These are phyloP conservation scores for Leptographium galeiforme DNA, from an alignment of 2,329 filamentous ascomycete genomes.

Conservation along the genomic window DNA sequence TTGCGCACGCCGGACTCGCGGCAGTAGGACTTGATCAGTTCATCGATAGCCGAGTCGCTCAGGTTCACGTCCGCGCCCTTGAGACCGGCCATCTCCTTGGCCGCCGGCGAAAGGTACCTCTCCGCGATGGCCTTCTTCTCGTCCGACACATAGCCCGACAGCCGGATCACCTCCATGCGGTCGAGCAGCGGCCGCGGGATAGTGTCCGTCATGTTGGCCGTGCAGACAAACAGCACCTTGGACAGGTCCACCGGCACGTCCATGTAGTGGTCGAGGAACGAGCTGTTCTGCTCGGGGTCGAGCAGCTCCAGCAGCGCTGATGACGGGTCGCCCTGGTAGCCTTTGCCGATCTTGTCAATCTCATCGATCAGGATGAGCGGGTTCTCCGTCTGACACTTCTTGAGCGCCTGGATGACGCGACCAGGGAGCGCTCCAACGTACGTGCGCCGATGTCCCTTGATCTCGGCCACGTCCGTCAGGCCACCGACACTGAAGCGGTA, in stretches of 20 bases:
- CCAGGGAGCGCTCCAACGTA: slow-evolving; percentile 94
- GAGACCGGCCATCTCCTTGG: slow-evolving; percentile 85
- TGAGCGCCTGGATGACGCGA: slow-evolving; percentile 92
- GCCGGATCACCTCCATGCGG: slow-evolving; percentile 92
- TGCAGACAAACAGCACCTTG: slow-evolving; percentile 97
- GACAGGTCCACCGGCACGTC: slow-evolving; percentile 95
- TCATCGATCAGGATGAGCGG: slow-evolving; percentile 94
- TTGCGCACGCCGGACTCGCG: slow-evolving; percentile 95
- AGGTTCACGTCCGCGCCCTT: slow-evolving; percentile 86
- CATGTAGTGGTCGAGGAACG: slow-evolving; percentile 97
- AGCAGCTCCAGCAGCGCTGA: slow-evolving; percentile 87
- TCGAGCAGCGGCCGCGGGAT: slow-evolving; percentile 89
- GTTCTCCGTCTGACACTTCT: slow-evolving; percentile 98
- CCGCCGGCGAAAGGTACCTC: slow-evolving; percentile 78
- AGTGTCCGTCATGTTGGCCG: slow-evolving; percentile 96
- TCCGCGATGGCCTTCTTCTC: slow-evolving; percentile 99
- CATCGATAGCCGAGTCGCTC: slow-evolving; percentile 75
- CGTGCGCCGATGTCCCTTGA: slow-evolving; percentile 92
- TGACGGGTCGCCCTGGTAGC: slow-evolving; percentile 91
- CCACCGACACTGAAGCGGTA: slow-evolving; percentile 97
- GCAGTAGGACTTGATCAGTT: slow-evolving; percentile 97
- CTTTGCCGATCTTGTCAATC: slow-evolving; percentile 93
- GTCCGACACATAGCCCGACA: slow-evolving; percentile 92
- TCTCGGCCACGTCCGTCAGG: slow-evolving; percentile 92
- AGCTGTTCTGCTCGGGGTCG: slow-evolving; percentile 93